Evolutionary conservation across 2,329 filamentous ascomycete species (phyloP), one percentile per base, ranked within the genome.

Genomic region (Thelonectria rubi): DNA sequence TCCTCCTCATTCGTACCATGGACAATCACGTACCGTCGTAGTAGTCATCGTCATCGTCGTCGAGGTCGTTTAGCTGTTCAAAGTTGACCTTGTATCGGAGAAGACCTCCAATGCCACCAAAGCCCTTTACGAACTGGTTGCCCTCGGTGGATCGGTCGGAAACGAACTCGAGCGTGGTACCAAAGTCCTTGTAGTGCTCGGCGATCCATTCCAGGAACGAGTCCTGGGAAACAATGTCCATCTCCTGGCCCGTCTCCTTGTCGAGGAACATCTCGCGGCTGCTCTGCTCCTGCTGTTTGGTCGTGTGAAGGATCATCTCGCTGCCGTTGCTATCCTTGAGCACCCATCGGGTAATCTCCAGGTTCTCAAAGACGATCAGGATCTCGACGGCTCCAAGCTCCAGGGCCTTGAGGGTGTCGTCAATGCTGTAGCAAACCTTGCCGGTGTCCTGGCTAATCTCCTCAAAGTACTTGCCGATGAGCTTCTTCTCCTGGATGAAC

Each of bases 81-180:
- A 99, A 99, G 85, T 99, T 99, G 85, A 99, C 93, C 85, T 97
- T 97, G 89, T 99, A 99, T 72, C 95, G 93, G 77, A 99, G 88
- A 75, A 99, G 90, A 68, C 94, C 94, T 70, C 95, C 95, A 73
- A 99, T 97, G 76, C 95, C 95, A 89, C 95, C 95, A 76, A 99
- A 99, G 67, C 95, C 95, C 84, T 97, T 98, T 75, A 99, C 95
- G 81, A 99, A 99, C 84, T 99, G 95, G 82, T 99, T 99, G 77
- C 95, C 95, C 82, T 99, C 95, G 64, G 92, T 97, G 63, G 94
- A 98, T 69, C 93, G 91, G 78, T 99, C 96, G 50, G 95, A 97
- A 67, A 99, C 95, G 72, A 99, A 99, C 79, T 99, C 95, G 45
- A 99, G 88, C 32, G 89, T 91, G 55, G 95, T 94, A 81, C 95